These are phyloP conservation scores for Asterophora lycoperdoides DNA, from an alignment of 768 basidiomycete genomes.

Conservation along the genomic window DNA sequence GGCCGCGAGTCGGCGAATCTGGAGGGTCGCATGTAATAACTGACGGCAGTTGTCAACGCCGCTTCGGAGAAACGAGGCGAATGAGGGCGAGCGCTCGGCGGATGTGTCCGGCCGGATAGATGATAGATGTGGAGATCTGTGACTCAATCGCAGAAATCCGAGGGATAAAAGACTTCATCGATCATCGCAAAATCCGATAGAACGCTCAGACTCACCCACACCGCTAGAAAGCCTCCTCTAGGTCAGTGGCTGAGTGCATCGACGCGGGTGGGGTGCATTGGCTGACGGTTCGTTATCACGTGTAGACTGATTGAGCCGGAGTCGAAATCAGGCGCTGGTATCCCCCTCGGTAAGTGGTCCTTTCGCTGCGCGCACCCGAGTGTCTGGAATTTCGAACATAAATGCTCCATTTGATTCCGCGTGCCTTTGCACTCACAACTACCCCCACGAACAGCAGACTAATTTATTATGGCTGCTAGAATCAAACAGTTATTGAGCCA, in stretches of 20 bases:
- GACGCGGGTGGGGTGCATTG: not conserved
- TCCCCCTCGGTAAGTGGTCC: constrained; percentile 7
- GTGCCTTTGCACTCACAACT: not conserved
- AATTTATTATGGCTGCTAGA: constrained; percentile 47
- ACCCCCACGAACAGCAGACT: constrained; percentile 6
- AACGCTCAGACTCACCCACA: not conserved
- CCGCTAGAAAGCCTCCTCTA: not conserved
- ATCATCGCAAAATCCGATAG: constrained; percentile 2
- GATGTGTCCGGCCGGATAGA: constrained; percentile 5
- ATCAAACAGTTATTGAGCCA: constrained; percentile 58
- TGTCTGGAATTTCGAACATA: not conserved
- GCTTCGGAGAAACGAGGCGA: not conserved
- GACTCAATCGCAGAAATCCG: not conserved
- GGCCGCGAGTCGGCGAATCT: not conserved
- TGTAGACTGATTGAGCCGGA: constrained; percentile 4
- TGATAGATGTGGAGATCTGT: not conserved
- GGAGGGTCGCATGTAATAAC: not conserved
- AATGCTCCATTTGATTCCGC: not conserved
- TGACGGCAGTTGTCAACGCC: too few species aligned
- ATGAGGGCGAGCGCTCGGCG: not conserved
- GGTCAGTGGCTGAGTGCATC: not conserved
- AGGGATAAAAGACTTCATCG: constrained; percentile 2
- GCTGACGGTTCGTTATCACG: constrained; percentile 12
- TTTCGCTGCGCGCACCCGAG: not conserved
- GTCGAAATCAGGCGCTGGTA: constrained; percentile 10